Conservation (phyloP, 2,329 filamentous ascomycete genomes). For the Diaporthe sp. region DNA sequence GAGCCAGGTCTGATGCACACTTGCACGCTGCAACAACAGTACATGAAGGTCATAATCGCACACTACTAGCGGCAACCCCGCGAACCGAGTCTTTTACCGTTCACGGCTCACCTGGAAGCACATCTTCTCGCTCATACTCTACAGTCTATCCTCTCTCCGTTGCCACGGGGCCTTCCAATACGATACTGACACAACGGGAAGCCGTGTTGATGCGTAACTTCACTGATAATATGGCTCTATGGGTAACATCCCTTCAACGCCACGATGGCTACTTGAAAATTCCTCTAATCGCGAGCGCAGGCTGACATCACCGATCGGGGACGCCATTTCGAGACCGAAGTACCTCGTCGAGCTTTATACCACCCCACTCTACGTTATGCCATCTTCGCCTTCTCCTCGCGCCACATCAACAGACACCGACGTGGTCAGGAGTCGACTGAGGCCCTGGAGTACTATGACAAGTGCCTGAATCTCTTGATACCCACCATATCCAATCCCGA, state of each 20-base stretch:
- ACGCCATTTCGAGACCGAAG: not conserved
- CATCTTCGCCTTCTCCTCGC: conserved; percentile 6
- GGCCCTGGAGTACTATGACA: conserved; percentile 21
- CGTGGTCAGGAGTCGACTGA: not conserved
- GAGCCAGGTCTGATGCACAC: not conserved
- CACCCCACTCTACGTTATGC: not conserved
- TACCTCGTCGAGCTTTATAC: not conserved
- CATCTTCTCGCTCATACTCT: conserved; percentile 1
- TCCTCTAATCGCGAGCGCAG: not conserved
- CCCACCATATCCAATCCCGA: conserved; percentile 13
- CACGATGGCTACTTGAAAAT: no score
- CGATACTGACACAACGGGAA: not conserved
- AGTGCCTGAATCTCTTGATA: conserved; percentile 25
- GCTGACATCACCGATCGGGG: conserved; percentile 1
- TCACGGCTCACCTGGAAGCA: not conserved
- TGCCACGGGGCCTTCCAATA: not conserved
- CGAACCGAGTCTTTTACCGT: not conserved
- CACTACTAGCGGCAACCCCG: not conserved
- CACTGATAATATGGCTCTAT: not conserved
- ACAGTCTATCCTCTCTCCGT: not conserved
- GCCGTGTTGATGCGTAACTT: conserved; percentile 9
- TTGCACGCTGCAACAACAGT: not conserved
- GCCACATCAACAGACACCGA: not conserved
- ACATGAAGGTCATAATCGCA: not conserved
- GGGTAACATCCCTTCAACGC: not conserved